Conservation (phyloP, 306 rosid genomes). For the Quercus variabilis region DNA sequence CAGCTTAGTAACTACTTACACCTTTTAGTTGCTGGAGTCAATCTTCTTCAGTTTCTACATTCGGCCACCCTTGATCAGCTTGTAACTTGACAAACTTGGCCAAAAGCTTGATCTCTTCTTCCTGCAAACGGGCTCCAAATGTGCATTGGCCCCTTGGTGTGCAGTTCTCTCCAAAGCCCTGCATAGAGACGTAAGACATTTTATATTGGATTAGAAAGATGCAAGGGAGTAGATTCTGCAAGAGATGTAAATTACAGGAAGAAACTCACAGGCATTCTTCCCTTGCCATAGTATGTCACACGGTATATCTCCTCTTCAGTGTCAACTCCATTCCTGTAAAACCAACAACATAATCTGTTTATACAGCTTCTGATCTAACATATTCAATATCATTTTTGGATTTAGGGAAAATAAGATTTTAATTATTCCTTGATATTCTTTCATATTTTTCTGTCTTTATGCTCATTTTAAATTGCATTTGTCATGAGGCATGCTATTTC, state of each 20-base stretch:
- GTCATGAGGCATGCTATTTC: neutral
- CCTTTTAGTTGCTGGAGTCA: conserved; percentile 16
- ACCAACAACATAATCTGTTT: conserved; percentile 3
- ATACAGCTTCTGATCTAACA: neutral
- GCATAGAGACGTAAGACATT: conserved; percentile 6
- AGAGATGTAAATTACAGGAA: neutral
- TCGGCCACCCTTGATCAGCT: conserved; percentile 90
- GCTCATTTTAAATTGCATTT: neutral
- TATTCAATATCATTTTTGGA: neutral
- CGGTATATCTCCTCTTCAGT: conserved; percentile 77
- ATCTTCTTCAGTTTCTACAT: conserved; percentile 28
- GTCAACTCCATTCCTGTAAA: conserved; percentile 74
- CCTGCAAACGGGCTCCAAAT: conserved; percentile 88
- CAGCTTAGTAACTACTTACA: neutral
- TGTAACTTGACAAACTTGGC: conserved; percentile 84
- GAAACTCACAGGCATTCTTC: conserved; percentile 82
- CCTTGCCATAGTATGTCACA: conserved; percentile 78
- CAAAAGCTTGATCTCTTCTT: conserved; percentile 75
- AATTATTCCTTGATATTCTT: too few relatives aligned
- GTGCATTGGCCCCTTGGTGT: conserved; percentile 94
- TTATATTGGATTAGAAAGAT: conserved; percentile 7
- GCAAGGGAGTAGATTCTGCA: conserved; percentile 7
- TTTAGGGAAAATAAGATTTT: neutral
- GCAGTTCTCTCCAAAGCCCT: conserved; percentile 91
- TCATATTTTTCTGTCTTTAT: too few relatives aligned